phyloP scores from a whole-genome alignment of 2,329 filamentous ascomycete species.

The Bipolaris bicolor region DNA sequence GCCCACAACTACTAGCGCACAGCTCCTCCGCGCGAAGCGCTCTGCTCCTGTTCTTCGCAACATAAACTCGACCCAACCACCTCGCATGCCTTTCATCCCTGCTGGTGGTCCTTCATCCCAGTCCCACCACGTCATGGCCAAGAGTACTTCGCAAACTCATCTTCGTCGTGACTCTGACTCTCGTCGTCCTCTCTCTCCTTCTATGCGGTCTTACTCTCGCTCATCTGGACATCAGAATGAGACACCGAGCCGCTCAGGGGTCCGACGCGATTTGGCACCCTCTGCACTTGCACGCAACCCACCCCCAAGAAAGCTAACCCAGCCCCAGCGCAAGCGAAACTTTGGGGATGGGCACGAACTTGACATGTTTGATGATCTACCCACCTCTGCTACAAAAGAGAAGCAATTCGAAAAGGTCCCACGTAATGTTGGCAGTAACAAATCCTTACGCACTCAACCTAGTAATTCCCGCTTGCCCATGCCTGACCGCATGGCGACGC shows the following conservation, averaged over 20 bases:
- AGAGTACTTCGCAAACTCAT: slow-evolving; percentile 70
- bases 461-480: slow-evolving; percentile 52
- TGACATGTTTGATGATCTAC: slow-evolving; percentile 92
- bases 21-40: slow-evolving; percentile 64
- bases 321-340: slow-evolving; percentile 39
- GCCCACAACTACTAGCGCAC: slow-evolving; percentile 59
- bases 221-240: slow-evolving; percentile 58
- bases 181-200: slow-evolving; percentile 54
- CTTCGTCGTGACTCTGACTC: slow-evolving; percentile 84
- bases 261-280: slow-evolving; percentile 55
- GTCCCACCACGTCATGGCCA: slow-evolving; percentile 78
- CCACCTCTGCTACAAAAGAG: slow-evolving; percentile 82
- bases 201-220: slow-evolving; percentile 54
- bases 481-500: slow-evolving; percentile 55
- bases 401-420: slow-evolving; percentile 84
- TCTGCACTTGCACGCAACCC: slow-evolving; percentile 59
- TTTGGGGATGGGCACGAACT: slow-evolving; percentile 94
- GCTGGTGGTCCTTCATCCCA: slow-evolving; percentile 75
- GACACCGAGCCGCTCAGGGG: slow-evolving; percentile 55
- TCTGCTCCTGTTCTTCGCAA: slow-evolving; percentile 65
- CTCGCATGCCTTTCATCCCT: slow-evolving; percentile 79
- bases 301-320: slow-evolving; percentile 57
- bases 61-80: slow-evolving; percentile 56
- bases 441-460: slow-evolving; percentile 61
- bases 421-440: slow-evolving; percentile 69